Evolutionary conservation across 2,329 filamentous ascomycete species (phyloP).

Genomic region (Thelonectria rubi): DNA sequence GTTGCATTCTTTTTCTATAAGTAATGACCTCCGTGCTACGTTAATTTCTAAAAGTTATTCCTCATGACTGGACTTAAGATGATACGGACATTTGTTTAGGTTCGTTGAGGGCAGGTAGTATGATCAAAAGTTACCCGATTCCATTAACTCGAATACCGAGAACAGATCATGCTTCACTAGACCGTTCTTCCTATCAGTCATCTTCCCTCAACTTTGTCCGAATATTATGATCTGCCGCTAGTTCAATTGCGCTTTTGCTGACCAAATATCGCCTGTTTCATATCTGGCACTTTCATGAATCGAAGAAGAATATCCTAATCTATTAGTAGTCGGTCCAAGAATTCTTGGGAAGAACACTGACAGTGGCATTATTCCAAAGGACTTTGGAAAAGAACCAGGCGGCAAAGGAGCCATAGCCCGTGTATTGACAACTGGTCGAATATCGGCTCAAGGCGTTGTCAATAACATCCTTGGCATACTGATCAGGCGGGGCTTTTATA

Average conservation of each 20-base stretch:
- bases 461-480: constrained; percentile 33
- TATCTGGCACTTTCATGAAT: constrained; percentile 25
- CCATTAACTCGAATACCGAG: too few relatives aligned
- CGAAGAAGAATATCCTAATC: constrained; percentile 27
- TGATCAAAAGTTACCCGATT: too few relatives aligned
- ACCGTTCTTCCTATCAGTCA: too few relatives aligned
- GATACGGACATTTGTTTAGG: too few relatives aligned
- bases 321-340: background rate
- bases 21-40: too few relatives aligned
- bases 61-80: too few relatives aligned
- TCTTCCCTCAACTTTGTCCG: too few relatives aligned
- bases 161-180: too few relatives aligned
- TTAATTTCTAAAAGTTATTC: too few relatives aligned
- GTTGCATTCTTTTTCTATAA: too few relatives aligned
- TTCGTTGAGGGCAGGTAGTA: too few relatives aligned
- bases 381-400: constrained; percentile 32
- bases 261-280: constrained; percentile 27
- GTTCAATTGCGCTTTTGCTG: constrained; percentile 3
- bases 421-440: constrained; percentile 20
- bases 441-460: constrained; percentile 30
- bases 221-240: too few relatives aligned
- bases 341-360: background rate
- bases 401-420: constrained; percentile 24
- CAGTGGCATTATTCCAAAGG: constrained; percentile 29
- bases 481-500: constrained; percentile 28